Percentiles rank a stretch among this genome's conserved stretches.
Evolutionary conservation across 768 basidiomycete genomes (phyloP).

Genomic region (Gloeopeniophorella convolvens): DNA sequence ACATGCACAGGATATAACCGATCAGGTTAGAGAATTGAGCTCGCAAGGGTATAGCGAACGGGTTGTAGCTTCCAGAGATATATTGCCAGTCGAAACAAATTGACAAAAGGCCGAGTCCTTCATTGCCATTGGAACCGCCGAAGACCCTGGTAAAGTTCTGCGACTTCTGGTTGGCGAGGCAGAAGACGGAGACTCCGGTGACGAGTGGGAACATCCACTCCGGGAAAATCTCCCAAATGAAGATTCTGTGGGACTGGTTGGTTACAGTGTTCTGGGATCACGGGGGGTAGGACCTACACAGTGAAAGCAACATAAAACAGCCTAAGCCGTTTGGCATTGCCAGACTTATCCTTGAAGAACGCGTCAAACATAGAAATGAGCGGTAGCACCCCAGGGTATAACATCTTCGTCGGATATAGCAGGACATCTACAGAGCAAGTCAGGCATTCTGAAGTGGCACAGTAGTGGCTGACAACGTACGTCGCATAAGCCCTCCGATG

Average conservation of each 20-base stretch:
- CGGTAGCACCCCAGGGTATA: conserved; percentile 42
- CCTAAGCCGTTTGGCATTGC: conserved; percentile 35
- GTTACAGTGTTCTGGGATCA: not conserved
- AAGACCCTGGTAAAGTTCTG: conserved; percentile 22
- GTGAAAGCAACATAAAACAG: conserved; percentile 41
- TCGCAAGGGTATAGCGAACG: conserved; percentile 45
- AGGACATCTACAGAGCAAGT: conserved; percentile 31
- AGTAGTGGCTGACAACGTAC: conserved; percentile 27
- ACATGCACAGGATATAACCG: conserved; percentile 49
- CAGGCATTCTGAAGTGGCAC: not conserved
- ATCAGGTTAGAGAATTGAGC: conserved; percentile 42
- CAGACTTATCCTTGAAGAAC: conserved; percentile 37
- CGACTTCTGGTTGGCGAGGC: conserved; percentile 22
- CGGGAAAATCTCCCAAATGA: conserved; percentile 21
- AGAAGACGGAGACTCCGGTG: conserved; percentile 25
- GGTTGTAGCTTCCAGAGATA: conserved; percentile 32
- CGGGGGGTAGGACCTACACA: conserved; percentile 22
- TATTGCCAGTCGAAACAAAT: conserved; percentile 25
- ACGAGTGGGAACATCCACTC: conserved; percentile 14
- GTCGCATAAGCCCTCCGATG: conserved; percentile 44
- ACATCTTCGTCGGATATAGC: conserved; percentile 47
- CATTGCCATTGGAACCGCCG: conserved; percentile 18
- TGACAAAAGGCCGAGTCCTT: conserved; percentile 20
- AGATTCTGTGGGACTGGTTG: conserved; percentile 23
- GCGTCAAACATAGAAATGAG: conserved; percentile 44